phyloP scores from a whole-genome alignment of 1,284 basidiomycete species.

The Pseudozyma hubeiensis region DNA sequence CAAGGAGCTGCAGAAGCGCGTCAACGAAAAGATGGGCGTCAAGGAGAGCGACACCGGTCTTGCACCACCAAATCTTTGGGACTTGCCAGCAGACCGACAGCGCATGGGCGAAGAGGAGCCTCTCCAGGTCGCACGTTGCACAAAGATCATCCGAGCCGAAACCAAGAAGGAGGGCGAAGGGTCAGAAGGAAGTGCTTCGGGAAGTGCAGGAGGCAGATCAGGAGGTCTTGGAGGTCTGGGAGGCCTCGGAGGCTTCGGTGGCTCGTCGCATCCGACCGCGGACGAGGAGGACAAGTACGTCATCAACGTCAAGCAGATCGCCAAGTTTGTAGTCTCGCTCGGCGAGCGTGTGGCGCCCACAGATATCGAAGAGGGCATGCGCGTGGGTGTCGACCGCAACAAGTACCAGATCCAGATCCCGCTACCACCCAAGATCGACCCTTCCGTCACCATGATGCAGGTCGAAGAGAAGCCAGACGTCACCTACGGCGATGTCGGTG shows the following conservation, averaged over 20 bases:
- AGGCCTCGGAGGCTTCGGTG: constrained; percentile 46
- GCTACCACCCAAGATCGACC: constrained; percentile 99
- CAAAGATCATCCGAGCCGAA: constrained; percentile 86
- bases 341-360: constrained; percentile 96
- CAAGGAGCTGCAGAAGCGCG: constrained; percentile 94
- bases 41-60: constrained; percentile 99
- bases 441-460: constrained; percentile 99
- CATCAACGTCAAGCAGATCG: constrained; percentile 99
- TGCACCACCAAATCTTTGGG: constrained; percentile 96
- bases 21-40: constrained; percentile 96
- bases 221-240: constrained; percentile 56
- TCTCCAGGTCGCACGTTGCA: constrained; percentile 95
- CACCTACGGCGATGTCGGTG: constrained; percentile 97
- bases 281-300: constrained; percentile 97
- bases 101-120: constrained; percentile 93
- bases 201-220: constrained; percentile 26
- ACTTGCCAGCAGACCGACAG: constrained; percentile 74
- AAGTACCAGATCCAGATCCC: constrained; percentile 99
- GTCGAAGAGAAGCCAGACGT: constrained; percentile 99
- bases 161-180: constrained; percentile 40
- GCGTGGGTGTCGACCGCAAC: constrained; percentile 91
- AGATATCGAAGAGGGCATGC: constrained; percentile 99
- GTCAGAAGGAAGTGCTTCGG: constrained; percentile 32
- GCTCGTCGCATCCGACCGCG: constrained; percentile 75
- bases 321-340: constrained; percentile 97